These are phyloP conservation scores for Chlamydomonas reinhardtii DNA, from an alignment of 163 green algal species.

Conservation along the genomic window DNA sequence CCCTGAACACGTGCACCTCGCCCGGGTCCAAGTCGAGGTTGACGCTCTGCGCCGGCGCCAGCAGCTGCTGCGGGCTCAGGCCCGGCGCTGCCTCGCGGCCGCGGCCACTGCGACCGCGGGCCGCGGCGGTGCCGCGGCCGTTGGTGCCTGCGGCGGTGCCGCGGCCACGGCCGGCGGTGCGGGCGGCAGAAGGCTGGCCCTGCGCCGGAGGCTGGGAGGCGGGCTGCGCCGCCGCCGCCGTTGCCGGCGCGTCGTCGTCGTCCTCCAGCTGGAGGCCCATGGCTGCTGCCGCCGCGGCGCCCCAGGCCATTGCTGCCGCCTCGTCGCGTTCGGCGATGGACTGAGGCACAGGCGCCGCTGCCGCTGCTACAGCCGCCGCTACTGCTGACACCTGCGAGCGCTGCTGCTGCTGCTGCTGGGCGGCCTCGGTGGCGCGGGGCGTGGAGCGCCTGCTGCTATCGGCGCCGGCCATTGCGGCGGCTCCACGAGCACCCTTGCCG, in stretches of 20 bases:
- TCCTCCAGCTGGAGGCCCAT: background rate
- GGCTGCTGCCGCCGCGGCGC: conserved; percentile 11
- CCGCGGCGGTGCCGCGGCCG: no score
- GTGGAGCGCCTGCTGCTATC: no score
- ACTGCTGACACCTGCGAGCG: background rate
- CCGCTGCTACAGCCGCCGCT: background rate
- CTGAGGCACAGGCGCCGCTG: background rate
- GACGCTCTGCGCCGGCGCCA: conserved; percentile 6
- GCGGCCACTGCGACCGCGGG: no score
- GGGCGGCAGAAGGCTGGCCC: no score
- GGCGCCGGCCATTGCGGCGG: no score
- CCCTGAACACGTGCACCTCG: conserved; percentile 32
- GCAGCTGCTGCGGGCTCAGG: background rate
- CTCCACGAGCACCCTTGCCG: no score
- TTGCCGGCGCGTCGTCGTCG: no score
- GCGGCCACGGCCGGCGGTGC: background rate
- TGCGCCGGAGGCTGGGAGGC: background rate
- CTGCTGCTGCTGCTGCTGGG: background rate
- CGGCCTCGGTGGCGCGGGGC: no score
- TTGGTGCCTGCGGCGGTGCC: background rate
- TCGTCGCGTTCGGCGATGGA: background rate
- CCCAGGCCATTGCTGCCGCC: background rate
- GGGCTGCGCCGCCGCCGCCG: background rate
- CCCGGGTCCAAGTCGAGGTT: conserved; percentile 33
- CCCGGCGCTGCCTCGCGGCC: no score